Conservation (phyloP, 768 basidiomycete genomes). For the Lyophyllum atratum region DNA sequence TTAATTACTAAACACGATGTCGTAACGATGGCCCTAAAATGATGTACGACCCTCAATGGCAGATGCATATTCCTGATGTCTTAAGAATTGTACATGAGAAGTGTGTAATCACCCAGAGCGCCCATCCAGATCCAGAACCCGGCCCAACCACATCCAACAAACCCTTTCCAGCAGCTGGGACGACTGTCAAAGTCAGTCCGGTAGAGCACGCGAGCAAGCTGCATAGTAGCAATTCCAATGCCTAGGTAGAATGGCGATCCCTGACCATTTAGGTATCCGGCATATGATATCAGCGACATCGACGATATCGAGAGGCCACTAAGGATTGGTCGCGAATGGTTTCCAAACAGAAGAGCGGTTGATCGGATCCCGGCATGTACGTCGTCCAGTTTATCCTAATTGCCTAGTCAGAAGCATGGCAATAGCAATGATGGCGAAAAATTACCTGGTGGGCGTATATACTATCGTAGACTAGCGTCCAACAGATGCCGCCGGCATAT, state of each 20-base stretch:
- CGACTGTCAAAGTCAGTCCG: conserved; percentile 76
- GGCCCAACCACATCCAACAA: conserved; percentile 84
- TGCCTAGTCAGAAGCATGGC: neutral
- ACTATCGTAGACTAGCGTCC: conserved; percentile 97
- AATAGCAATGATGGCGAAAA: neutral
- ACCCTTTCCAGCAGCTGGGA: conserved; percentile 87
- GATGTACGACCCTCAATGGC: neutral
- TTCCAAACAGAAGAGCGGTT: conserved; percentile 89
- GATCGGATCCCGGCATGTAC: conserved; percentile 86
- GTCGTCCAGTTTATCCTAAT: conserved; percentile 91
- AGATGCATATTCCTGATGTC: neutral
- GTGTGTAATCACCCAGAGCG: conserved; percentile 65
- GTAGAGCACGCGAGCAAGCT: conserved; percentile 76
- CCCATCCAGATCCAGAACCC: conserved; percentile 91
- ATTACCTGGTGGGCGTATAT: conserved; percentile 95
- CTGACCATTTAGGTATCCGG: conserved; percentile 80
- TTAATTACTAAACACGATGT: conserved; percentile 16
- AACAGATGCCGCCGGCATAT: conserved; percentile 86
- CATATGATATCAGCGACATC: conserved; percentile 71
- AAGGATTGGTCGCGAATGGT: conserved; percentile 74
- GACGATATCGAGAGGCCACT: conserved; percentile 71
- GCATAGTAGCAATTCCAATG: conserved; percentile 67
- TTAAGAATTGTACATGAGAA: conserved; percentile 26
- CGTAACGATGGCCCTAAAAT: conserved; percentile 3
- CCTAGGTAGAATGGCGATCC: conserved; percentile 81